A percentile compares a stretch with the other conserved stretches of the same genome.
These are phyloP conservation scores for Monosiga brevicollis DNA, from an alignment of 78 protist genomes.

Conservation along the genomic window DNA sequence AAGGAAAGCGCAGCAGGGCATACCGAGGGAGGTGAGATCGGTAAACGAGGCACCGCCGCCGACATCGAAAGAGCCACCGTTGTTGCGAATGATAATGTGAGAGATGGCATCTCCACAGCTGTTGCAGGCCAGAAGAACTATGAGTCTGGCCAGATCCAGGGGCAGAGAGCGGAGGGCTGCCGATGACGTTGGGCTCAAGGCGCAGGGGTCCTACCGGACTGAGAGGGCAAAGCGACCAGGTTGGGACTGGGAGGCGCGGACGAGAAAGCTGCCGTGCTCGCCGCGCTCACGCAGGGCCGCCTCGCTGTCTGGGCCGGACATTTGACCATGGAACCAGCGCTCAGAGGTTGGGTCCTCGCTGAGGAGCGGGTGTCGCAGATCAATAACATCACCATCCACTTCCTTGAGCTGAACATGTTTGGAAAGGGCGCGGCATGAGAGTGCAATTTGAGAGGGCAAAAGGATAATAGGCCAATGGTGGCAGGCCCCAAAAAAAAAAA, in stretches of 20 bases:
- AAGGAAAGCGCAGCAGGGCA: background rate
- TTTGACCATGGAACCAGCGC: slow-evolving; percentile 3
- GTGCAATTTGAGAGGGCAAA: too few species aligned
- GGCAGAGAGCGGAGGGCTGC: too few species aligned
- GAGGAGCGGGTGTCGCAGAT: background rate
- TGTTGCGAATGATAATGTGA: background rate
- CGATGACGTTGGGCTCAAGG: too few species aligned
- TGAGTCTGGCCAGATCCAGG: background rate
- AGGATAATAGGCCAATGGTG: too few species aligned
- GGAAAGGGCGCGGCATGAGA: too few species aligned
- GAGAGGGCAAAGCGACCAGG: slow-evolving; percentile 1
- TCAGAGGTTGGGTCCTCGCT: slow-evolving; percentile 10
- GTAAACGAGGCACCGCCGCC: background rate
- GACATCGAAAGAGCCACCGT: background rate
- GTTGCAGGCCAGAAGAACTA: too few species aligned
- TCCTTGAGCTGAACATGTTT: background rate
- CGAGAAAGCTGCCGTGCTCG: background rate
- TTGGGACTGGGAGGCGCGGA: background rate
- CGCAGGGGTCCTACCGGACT: slow-evolving; percentile 3
- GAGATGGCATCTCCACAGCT: too few species aligned
- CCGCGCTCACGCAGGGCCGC: background rate
- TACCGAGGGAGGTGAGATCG: background rate
- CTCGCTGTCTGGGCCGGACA: background rate
- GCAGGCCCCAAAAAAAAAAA: too few species aligned
- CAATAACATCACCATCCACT: background rate